Conservation (phyloP, 2,329 filamentous ascomycete species). For the Scopulariopsis brevicaulis region DNA sequence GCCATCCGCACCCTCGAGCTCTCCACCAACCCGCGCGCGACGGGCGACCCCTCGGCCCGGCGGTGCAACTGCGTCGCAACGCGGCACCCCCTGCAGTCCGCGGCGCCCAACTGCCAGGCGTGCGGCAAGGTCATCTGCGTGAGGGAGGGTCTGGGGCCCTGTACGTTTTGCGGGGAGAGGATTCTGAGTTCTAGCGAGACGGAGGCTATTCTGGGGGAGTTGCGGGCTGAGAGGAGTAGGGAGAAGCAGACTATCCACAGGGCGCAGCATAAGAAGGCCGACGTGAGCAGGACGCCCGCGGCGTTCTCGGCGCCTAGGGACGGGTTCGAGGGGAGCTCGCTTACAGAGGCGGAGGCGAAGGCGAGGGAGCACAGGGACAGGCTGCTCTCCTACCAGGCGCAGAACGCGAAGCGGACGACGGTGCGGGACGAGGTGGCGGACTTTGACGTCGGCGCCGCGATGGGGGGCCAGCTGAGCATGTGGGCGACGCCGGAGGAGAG, state of each 20-base stretch:
- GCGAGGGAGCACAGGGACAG: slow-evolving; percentile 73
- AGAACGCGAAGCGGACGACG: slow-evolving; percentile 74
- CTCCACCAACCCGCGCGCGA: slow-evolving; percentile 73
- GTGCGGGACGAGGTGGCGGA: slow-evolving; percentile 74
- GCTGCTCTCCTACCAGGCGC: slow-evolving; percentile 70
- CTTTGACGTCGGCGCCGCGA: slow-evolving; percentile 38
- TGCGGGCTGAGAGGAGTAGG: slow-evolving; percentile 74
- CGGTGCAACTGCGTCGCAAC: slow-evolving; percentile 83
- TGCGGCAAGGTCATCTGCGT: slow-evolving; percentile 95
- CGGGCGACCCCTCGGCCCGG: slow-evolving; percentile 40
- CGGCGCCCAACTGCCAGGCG: slow-evolving; percentile 81
- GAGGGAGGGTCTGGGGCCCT: slow-evolving; percentile 86
- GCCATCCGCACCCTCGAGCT: slow-evolving; percentile 84
- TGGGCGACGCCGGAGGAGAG: slow-evolving; percentile 80
- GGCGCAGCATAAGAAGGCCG: slow-evolving; percentile 52
- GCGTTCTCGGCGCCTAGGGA: slow-evolving; percentile 43
- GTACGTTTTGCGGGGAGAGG: slow-evolving; percentile 75
- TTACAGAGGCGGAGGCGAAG: slow-evolving; percentile 49
- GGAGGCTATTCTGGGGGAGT: slow-evolving; percentile 71
- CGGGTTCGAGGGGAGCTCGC: slow-evolving; percentile 14
- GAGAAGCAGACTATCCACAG: slow-evolving; percentile 81
- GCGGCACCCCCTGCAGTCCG: slow-evolving; percentile 77
- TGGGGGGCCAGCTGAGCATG: slow-evolving; percentile 43
- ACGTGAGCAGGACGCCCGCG: slow-evolving; percentile 48
- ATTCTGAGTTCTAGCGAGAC: slow-evolving; percentile 64